These are phyloP conservation scores for Moricandia arvensis DNA, from an alignment of 345 rosid genomes.

Conservation along the genomic window DNA sequence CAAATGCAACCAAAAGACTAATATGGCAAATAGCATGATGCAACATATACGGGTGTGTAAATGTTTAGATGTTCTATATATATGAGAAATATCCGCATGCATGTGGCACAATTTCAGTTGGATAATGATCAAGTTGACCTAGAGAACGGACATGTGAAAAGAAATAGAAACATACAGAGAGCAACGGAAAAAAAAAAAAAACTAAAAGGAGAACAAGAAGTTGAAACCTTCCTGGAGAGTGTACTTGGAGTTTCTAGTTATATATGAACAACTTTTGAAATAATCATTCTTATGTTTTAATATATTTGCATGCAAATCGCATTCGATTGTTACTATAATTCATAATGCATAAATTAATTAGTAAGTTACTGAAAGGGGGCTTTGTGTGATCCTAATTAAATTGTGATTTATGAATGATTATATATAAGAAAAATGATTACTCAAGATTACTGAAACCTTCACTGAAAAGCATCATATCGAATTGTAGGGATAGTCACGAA, in stretches of 20 bases:
- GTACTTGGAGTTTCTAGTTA: neutral
- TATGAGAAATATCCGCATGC: conserved; percentile 18
- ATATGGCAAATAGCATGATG: conserved; percentile 26
- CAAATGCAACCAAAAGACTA: conserved; percentile 5
- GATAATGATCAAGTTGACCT: conserved; percentile 22
- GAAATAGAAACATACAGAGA: neutral
- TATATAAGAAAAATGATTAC: too few species aligned
- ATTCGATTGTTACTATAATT: neutral
- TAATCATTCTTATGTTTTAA: neutral
- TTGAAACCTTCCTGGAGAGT: neutral
- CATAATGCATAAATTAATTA: neutral
- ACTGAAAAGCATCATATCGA: too few species aligned
- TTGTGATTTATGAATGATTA: too few species aligned
- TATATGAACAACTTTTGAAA: neutral
- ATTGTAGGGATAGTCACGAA: too few species aligned
- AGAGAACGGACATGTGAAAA: conserved; percentile 1
- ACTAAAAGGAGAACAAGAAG: neutral
- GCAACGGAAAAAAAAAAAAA: neutral
- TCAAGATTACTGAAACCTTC: too few species aligned
- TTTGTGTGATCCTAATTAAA: neutral
- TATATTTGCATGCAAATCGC: neutral
- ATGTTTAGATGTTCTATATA: conserved; percentile 17
- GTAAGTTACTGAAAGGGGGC: neutral
- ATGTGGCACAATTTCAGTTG: conserved; percentile 11
- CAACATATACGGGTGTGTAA: conserved; percentile 5